Evolutionary conservation across 108 stramenopile species (phyloP).

Genomic region (Skeletonema tropicum): DNA sequence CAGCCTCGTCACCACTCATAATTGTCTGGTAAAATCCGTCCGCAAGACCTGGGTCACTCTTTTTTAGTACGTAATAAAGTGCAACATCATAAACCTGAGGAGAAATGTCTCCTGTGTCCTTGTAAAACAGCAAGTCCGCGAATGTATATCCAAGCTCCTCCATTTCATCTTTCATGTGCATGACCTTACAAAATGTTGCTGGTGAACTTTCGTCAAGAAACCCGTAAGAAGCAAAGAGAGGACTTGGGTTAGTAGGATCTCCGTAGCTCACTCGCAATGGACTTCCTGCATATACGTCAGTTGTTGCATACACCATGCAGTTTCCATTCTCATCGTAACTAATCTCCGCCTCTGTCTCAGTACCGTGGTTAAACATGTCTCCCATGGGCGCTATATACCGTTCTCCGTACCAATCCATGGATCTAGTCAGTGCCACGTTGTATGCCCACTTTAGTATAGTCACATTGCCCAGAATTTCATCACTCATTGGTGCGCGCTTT

Average conservation of each 20-base stretch:
- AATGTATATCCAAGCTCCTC: constrained; percentile 62
- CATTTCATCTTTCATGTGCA: constrained; percentile 58
- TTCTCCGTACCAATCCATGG: constrained; percentile 43
- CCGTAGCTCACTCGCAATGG: constrained; percentile 51
- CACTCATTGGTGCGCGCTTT: constrained; percentile 26
- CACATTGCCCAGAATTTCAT: constrained; percentile 48
- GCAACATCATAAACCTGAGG: constrained; percentile 65
- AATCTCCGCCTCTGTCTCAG: constrained; percentile 57
- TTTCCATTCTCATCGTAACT: constrained; percentile 61
- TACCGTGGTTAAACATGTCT: constrained; percentile 74
- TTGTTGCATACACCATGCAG: constrained; percentile 48
- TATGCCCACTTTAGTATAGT: constrained; percentile 65
- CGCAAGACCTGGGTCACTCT: constrained; percentile 25
- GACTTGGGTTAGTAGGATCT: constrained; percentile 64
- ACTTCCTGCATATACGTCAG: constrained; percentile 60
- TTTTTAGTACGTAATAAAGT: constrained; percentile 47
- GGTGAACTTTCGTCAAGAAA: constrained; percentile 66
- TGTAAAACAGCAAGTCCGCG: constrained; percentile 63
- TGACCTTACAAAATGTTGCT: constrained; percentile 73
- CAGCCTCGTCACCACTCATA: constrained; percentile 52
- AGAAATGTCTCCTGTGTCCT: constrained; percentile 64
- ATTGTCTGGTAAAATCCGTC: constrained; percentile 56
- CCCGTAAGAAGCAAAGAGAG: constrained; percentile 61
- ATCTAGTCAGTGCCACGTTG: constrained; percentile 64
- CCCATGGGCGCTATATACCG: constrained; percentile 57